Conservation (phyloP, 129 eudicot genomes). For the Flaveria linearis region DNA sequence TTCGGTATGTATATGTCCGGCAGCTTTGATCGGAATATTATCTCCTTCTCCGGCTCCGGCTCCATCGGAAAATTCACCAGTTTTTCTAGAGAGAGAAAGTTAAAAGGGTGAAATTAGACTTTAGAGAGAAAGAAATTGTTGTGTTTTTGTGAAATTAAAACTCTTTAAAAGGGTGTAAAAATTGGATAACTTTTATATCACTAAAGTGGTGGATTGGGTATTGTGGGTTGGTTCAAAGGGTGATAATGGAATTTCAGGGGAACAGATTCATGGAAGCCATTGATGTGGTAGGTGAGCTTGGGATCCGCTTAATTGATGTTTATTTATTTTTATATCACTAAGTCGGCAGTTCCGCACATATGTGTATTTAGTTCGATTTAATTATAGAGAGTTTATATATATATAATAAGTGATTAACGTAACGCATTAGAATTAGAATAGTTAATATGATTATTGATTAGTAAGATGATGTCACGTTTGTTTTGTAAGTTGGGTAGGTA, state of each 20-base stretch:
- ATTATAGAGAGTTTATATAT: too few species aligned
- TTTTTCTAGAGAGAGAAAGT: too few species aligned
- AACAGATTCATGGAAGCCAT: neutral
- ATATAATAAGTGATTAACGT: neutral
- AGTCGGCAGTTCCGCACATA: neutral
- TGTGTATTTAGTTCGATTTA: neutral
- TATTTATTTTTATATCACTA: neutral
- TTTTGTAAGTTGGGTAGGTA: neutral
- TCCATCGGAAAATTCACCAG: conserved; percentile 23
- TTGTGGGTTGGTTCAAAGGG: conserved; percentile 38
- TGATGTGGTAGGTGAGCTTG: conserved; percentile 50
- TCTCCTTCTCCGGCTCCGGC: conserved; percentile 43
- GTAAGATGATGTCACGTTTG: neutral
- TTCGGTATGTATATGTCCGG: conserved; percentile 86
- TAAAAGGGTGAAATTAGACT: too few species aligned
- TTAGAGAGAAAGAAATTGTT: conserved; percentile 5
- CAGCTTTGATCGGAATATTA: conserved; percentile 81
- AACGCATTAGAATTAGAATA: neutral
- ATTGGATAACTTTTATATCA: too few species aligned
- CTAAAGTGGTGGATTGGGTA: conserved; percentile 38
- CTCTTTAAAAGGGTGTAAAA: too few species aligned
- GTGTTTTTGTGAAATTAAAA: neutral
- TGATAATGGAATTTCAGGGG: conserved; percentile 10
- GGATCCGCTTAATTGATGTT: neutral
- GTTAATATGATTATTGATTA: too few species aligned